Evolutionary conservation across 148 eudicot species (phyloP).

Genomic region (Drosera capensis): DNA sequence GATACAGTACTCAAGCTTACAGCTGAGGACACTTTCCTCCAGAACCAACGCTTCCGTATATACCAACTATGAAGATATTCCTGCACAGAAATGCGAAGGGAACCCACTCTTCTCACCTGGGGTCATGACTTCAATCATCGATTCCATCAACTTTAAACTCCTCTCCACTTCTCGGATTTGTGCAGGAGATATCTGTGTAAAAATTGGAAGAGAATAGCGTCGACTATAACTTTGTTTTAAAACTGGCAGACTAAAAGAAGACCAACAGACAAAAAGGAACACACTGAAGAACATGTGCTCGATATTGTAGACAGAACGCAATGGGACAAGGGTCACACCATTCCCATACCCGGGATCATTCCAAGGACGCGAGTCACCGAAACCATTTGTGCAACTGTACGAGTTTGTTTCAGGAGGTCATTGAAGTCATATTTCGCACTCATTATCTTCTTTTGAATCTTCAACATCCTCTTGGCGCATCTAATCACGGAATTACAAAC

Average conservation of each 20-base stretch:
- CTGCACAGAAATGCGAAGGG: not conserved
- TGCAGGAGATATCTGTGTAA: conserved; percentile 63
- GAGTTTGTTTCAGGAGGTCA: conserved; percentile 94
- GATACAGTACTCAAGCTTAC: too few species aligned
- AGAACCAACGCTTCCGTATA: too few species aligned
- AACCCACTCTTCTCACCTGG: conserved; percentile 31
- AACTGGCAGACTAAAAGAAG: too few species aligned
- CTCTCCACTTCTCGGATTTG: conserved; percentile 99
- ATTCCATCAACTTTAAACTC: conserved; percentile 76
- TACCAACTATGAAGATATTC: too few species aligned
- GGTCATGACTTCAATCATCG: conserved; percentile 93
- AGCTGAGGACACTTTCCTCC: too few species aligned
- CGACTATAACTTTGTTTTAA: not conserved
- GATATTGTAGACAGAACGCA: too few species aligned
- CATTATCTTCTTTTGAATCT: conserved; percentile 96
- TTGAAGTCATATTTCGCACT: conserved; percentile 91
- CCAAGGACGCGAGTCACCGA: conserved; percentile 95
- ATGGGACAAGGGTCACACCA: too few species aligned
- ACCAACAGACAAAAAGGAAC: too few species aligned
- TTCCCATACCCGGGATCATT: conserved; percentile 99
- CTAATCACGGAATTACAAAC: conserved; percentile 19
- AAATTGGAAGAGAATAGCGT: not conserved
- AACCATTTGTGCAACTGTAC: conserved; percentile 95
- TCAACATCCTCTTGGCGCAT: conserved; percentile 96
- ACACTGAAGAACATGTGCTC: too few species aligned